phyloP scores from a whole-genome alignment of 164 flowering plant genomes.

The Cinnamomum micranthum region DNA sequence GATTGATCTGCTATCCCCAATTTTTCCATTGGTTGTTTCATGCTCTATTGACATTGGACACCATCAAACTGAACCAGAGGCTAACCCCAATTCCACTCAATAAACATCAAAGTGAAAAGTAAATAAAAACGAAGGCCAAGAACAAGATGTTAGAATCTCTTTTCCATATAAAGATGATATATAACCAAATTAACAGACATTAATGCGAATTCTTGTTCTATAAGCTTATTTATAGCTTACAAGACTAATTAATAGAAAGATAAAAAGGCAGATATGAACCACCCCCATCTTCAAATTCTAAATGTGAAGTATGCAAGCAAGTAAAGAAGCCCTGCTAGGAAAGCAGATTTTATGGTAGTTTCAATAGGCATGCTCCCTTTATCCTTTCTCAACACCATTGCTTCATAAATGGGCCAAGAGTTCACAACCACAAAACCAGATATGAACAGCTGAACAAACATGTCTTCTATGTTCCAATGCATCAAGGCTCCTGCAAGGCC shows the following conservation, averaged over 20 bases:
- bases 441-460: constrained; percentile 33
- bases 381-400: constrained; percentile 53
- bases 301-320: background rate
- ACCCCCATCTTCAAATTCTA: background rate
- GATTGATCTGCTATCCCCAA: too few species aligned
- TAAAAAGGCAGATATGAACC: background rate
- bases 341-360: constrained; percentile 23
- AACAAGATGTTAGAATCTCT: background rate
- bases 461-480: constrained; percentile 15
- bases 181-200: background rate
- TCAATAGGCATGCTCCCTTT: constrained; percentile 42
- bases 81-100: too few species aligned
- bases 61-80: too few species aligned
- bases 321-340: constrained; percentile 16
- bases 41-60: too few species aligned
- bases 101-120: too few species aligned
- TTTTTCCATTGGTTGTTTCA: too few species aligned
- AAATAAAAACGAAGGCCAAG: too few species aligned
- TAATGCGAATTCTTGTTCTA: too few species aligned
- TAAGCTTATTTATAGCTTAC: too few species aligned
- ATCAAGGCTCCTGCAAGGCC: constrained; percentile 17
- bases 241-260: too few species aligned
- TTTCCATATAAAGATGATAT: too few species aligned
- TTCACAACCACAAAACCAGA: constrained; percentile 49
- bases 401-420: constrained; percentile 61